A percentile compares a stretch with the other conserved stretches of the same genome.
phyloP scores from a whole-genome alignment of 352 stramenopile species.

The Phytophthora agathidicida region DNA sequence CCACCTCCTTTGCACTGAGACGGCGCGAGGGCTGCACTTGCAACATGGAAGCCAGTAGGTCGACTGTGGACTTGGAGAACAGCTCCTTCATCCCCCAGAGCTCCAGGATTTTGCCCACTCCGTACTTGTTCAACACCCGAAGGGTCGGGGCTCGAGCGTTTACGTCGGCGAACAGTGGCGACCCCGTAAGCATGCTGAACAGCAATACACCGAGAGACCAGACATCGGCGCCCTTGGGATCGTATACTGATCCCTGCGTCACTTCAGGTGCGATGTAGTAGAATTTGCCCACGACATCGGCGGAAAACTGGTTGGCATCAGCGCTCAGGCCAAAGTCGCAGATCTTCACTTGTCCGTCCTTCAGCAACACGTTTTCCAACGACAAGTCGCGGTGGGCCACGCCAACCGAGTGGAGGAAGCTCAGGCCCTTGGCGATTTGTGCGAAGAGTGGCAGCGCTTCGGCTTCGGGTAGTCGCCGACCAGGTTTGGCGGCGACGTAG shows the following conservation, averaged over 20 bases:
- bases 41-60: constrained; percentile 51
- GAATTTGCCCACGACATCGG: constrained; percentile 63
- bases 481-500: constrained; percentile 42
- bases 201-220: constrained; percentile 74
- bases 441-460: constrained; percentile 46
- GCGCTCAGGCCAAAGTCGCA: constrained; percentile 75
- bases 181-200: constrained; percentile 76
- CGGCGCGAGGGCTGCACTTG: constrained; percentile 50
- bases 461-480: constrained; percentile 35
- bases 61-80: constrained; percentile 36
- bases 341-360: constrained; percentile 50
- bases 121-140: constrained; percentile 52
- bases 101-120: constrained; percentile 58
- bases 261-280: constrained; percentile 84
- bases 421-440: constrained; percentile 51
- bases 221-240: constrained; percentile 59
- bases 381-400: constrained; percentile 66
- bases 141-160: constrained; percentile 54
- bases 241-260: constrained; percentile 35
- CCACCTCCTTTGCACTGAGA: constrained; percentile 40
- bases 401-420: constrained; percentile 53
- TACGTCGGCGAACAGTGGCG: constrained; percentile 43
- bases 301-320: constrained; percentile 37
- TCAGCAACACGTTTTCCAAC: constrained; percentile 68
- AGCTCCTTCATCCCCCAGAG: constrained; percentile 57